Conservation (phyloP, 306 rosid species). For the Fragaria ananassa region DNA sequence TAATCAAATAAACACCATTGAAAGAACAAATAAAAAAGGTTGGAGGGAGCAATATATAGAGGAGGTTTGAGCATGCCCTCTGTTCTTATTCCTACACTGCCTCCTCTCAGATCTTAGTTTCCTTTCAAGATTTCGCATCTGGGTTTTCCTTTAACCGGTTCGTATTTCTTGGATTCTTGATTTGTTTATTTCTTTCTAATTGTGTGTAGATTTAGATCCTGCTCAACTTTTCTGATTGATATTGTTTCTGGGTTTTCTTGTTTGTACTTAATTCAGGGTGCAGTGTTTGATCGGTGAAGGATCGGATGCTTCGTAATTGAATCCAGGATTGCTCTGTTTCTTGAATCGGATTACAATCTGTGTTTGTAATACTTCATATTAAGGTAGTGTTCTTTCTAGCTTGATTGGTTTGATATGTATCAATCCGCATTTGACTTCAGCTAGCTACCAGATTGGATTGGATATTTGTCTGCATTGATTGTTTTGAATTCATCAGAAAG, state of each 20-base stretch:
- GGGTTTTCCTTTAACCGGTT: slow-evolving; percentile 69
- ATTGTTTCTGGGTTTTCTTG: slow-evolving; percentile 34
- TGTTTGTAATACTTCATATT: slow-evolving; percentile 31
- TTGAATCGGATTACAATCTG: slow-evolving; percentile 50
- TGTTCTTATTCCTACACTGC: slow-evolving; percentile 66
- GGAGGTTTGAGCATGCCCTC: slow-evolving; percentile 66
- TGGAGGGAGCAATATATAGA: slow-evolving; percentile 54
- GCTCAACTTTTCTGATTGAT: slow-evolving; percentile 34
- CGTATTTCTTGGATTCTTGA: slow-evolving; percentile 47
- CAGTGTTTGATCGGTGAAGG: slow-evolving; percentile 69
- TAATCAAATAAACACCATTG: slow-evolving; percentile 60
- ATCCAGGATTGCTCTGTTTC: slow-evolving; percentile 42
- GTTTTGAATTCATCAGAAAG: slow-evolving; percentile 16
- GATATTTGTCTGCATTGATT: slow-evolving; percentile 28
- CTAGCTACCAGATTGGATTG: slow-evolving; percentile 17
- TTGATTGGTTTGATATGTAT: slow-evolving; percentile 19
- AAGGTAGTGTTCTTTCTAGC: slow-evolving; percentile 39
- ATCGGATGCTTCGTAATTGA: slow-evolving; percentile 65
- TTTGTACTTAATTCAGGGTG: slow-evolving; percentile 48
- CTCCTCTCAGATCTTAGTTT: slow-evolving; percentile 89
- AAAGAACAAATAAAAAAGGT: slow-evolving; percentile 44
- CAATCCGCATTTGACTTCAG: slow-evolving; percentile 39
- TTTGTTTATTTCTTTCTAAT: slow-evolving; percentile 35
- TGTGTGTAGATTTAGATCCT: slow-evolving; percentile 53
- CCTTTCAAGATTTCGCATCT: slow-evolving; percentile 56